A percentile compares a stretch with the other conserved stretches of the same genome.
These are phyloP conservation scores for Hymenoscyphus occultus DNA, from an alignment of 2,329 filamentous ascomycete species.

Conservation along the genomic window DNA sequence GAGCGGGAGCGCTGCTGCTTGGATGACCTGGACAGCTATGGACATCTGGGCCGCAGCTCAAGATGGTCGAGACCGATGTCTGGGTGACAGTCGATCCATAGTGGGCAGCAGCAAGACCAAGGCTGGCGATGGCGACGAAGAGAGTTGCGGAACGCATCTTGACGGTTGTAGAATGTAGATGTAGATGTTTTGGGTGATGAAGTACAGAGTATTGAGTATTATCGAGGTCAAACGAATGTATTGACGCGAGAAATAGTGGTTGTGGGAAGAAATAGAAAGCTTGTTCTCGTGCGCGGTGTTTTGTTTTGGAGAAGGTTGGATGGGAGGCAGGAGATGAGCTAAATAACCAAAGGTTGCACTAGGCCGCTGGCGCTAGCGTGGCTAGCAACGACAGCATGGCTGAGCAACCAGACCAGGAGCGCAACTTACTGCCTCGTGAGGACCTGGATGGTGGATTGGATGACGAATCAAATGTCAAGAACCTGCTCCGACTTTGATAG, in stretches of 20 bases:
- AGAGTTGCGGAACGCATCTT: conserved; percentile 6
- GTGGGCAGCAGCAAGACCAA: conserved; percentile 4
- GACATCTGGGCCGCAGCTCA: background rate
- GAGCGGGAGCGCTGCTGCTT: background rate
- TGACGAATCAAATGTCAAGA: conserved; percentile 2
- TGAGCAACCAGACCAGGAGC: background rate
- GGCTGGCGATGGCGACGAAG: background rate
- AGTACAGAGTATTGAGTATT: background rate
- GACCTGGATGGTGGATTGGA: background rate
- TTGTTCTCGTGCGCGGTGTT: conserved; percentile 1
- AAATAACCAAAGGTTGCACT: background rate
- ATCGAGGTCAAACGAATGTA: conserved; percentile 6
- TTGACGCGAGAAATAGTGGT: conserved; percentile 1
- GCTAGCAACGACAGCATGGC: background rate
- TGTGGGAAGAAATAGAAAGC: background rate
- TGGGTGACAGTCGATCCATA: conserved; percentile 2
- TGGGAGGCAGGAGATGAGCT: background rate
- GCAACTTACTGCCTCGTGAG: background rate
- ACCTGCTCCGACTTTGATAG: background rate
- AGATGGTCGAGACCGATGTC: conserved; percentile 5
- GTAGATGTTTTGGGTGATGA: background rate
- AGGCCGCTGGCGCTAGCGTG: background rate
- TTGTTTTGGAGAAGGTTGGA: background rate
- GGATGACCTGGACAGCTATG: background rate
- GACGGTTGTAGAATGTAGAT: background rate